Base-by-base conservation (phyloP, 1,284 basidiomycete species). In the Leccinum insigne region DNA sequence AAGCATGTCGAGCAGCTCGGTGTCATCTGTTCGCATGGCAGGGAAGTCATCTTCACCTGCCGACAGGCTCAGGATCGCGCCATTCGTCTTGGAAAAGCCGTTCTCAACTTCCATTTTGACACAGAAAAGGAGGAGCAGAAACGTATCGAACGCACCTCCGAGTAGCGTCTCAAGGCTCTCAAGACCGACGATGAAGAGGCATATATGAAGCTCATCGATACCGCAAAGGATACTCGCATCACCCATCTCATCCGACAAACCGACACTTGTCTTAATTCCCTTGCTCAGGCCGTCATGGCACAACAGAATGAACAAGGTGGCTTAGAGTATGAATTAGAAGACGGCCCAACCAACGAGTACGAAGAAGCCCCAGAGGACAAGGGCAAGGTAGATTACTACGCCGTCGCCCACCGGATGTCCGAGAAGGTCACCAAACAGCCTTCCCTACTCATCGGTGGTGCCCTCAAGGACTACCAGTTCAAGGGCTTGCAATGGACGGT, bases 121-220 rank as follows among this genome's bases (percentile, higher is more conserved):
- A 98, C 96, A 0, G 96, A 99, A 83, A 97, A 96, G 83, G 97
- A 99, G 82, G 98, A 99, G 84, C 96, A 99, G 83, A 96, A 98
- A 80, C 87, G 97, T 44, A 93, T 99, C 71, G 98, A 99, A 80
- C 85, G 96, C 67, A 89, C 99, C 61, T 93, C 94, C 60, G 99
- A 99, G 82, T 98, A 99, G 79, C 95, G 97, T 94, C 84, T 99
- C 71, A 96, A 95, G 82, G 98, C 98, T 21, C 88, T 99, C 70
- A 96, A 97, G 81, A 94, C 94, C 54, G 96, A 99, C 77, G 97
- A 99, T 83, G 98, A 99, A 82, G 98, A 99, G 79, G 97, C 95
- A 18, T 99, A 99, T 79, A 92, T 99, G 86, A 97, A 96, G 78
- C 92, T 99, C 72, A 96, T 99, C 74, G 98, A 99, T 79, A 98